phyloP scores from a whole-genome alignment of 768 basidiomycete genomes.

The Obba rivulosa region DNA sequence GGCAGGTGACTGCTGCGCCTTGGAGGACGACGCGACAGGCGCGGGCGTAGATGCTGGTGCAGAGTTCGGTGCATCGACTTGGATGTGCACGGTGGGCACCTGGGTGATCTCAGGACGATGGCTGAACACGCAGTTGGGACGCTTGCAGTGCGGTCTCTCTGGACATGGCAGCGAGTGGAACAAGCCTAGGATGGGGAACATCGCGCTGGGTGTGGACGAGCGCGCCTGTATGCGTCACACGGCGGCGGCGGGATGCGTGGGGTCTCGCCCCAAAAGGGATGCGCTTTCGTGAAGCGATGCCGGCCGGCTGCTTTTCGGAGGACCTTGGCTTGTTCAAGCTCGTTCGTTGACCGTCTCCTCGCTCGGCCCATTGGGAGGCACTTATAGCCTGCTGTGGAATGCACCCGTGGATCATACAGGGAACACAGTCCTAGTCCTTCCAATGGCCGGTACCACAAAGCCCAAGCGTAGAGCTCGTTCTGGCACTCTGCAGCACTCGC shows the following conservation, averaged over 20 bases:
- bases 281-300: background rate
- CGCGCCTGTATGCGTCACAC: background rate
- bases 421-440: background rate
- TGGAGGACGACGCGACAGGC: conserved; percentile 6
- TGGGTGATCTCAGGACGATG: conserved; percentile 40
- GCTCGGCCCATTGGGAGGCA: background rate
- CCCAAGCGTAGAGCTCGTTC: conserved; percentile 2
- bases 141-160: conserved; percentile 39
- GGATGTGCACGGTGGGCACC: conserved; percentile 34
- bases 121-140: conserved; percentile 60
- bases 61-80: conserved; percentile 23
- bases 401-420: too few species aligned
- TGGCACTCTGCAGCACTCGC: conserved; percentile 7
- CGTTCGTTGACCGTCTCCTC: background rate
- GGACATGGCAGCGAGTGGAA: conserved; percentile 63
- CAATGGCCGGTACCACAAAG: conserved; percentile 4
- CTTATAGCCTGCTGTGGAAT: too few species aligned
- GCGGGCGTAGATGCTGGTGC: conserved; percentile 3
- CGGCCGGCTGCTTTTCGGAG: too few species aligned
- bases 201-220: conserved; percentile 18
- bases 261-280: too few species aligned
- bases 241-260: too few species aligned
- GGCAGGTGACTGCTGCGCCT: background rate
- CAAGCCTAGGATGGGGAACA: conserved; percentile 61
- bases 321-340: background rate